These are phyloP conservation scores for Xylaria sp. DNA, from an alignment of 2,329 filamentous ascomycete species.

Conservation along the genomic window DNA sequence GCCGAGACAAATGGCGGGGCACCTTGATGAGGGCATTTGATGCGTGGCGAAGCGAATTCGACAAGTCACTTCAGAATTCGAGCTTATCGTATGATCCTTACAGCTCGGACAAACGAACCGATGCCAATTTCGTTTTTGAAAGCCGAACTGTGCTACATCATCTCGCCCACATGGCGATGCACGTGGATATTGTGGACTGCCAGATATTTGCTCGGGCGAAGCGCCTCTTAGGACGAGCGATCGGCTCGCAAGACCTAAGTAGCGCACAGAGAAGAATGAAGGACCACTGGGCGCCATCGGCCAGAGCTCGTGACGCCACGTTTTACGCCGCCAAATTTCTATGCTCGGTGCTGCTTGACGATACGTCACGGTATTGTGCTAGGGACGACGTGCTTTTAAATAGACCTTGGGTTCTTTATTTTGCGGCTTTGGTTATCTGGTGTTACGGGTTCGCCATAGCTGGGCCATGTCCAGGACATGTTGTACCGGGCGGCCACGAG, in stretches of 20 bases:
- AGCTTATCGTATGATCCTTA: slow-evolving; percentile 65
- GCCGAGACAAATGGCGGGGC: slow-evolving; percentile 89
- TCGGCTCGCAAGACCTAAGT: slow-evolving; percentile 82
- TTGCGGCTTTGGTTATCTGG: slow-evolving; percentile 92
- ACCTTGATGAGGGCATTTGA: slow-evolving; percentile 90
- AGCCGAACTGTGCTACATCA: slow-evolving; percentile 90
- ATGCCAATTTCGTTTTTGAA: slow-evolving; percentile 77
- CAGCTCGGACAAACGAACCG: slow-evolving; percentile 70
- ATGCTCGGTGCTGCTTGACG: slow-evolving; percentile 79
- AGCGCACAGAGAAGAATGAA: slow-evolving; percentile 85
- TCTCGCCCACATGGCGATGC: slow-evolving; percentile 96
- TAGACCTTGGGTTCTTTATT: slow-evolving; percentile 94
- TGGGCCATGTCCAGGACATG: slow-evolving; percentile 70
- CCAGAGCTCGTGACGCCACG: slow-evolving; percentile 87
- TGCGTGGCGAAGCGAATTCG: slow-evolving; percentile 92
- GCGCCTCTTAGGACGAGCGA: slow-evolving; percentile 83
- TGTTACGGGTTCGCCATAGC: slow-evolving; percentile 92
- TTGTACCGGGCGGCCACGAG: slow-evolving; percentile 65
- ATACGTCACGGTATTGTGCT: slow-evolving; percentile 73
- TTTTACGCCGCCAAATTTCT: slow-evolving; percentile 94
- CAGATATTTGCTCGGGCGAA: slow-evolving; percentile 94
- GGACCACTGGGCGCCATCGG: slow-evolving; percentile 87
- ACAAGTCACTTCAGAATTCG: slow-evolving; percentile 77
- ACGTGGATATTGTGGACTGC: slow-evolving; percentile 96
- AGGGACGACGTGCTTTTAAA: slow-evolving; percentile 91